Evolutionary conservation across 768 basidiomycete species (phyloP), one percentile per base, ranked within the genome.

Genomic region (Cystofilobasidium macerans): DNA sequence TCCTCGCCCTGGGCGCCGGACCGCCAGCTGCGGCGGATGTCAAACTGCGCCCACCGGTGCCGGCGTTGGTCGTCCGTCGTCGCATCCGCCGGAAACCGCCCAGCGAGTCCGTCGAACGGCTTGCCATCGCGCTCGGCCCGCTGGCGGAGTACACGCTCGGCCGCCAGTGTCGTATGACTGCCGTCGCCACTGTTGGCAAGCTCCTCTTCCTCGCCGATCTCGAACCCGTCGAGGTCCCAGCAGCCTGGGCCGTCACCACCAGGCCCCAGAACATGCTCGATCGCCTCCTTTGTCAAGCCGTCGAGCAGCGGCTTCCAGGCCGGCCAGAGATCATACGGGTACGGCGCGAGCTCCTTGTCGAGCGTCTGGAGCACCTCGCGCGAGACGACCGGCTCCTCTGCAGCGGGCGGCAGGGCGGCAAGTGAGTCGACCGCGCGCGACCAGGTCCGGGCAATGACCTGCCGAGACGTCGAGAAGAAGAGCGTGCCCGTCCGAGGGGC

Each of bases 221-320:
- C 64, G 40, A 65, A 67, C 30, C 65, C 65, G 48, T 67, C 65
- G 22, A 67, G 33, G 30, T 67, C 59, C 65, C 65, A 67, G 9
- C 51, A 47, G 28, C 51, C 59, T 7, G 24, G 26, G 7, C 42
- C 33, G 20, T 35, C 53, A 16, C 24, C 40, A 4, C 43, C 26
- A 0, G 18, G 18, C 6, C 65, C 65, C 3, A 67, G 36, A 0
- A 67, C 35, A 1, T 0, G 12, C 26, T 53, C 28, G 16, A 67
- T 26, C 16, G 43, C 9, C 24, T 22, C 45, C 13, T 40, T 33
- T 4, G 47, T 57, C 24, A 67, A 14, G n/a, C 48, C 28, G 26
- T 60, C 28, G 28, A 65, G 38, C 7, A 65, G 47, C 32, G 57
- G 30, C 1, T 45, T n/a, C 65, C 65, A 67, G 18, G 3, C 2